Conservation (phyloP, 768 basidiomycete species). For the Fistulinella prunicolor region DNA sequence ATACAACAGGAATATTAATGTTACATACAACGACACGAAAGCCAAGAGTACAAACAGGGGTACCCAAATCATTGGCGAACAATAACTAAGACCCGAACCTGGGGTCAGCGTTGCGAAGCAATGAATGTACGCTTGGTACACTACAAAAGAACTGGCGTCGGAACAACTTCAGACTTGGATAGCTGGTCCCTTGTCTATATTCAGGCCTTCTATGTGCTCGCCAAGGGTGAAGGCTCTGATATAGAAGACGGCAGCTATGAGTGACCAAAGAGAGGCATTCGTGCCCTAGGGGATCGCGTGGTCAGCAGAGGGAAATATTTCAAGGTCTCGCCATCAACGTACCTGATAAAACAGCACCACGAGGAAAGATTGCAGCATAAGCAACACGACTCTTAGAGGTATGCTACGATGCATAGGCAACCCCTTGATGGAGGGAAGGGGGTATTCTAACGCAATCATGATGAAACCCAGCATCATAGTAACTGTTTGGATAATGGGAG, state of each 20-base stretch:
- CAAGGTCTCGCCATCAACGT: conserved; percentile 11
- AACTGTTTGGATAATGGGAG: conserved; percentile 70
- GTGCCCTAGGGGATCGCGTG: conserved; percentile 58
- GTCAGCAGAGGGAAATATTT: not conserved
- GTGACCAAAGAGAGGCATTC: conserved; percentile 77
- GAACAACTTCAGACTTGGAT: conserved; percentile 53
- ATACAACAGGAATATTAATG: no score
- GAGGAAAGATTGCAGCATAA: conserved; percentile 61
- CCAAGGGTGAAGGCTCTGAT: conserved; percentile 60
- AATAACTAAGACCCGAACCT: no score
- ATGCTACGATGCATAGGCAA: conserved; percentile 65
- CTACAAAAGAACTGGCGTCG: no score
- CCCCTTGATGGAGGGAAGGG: conserved; percentile 55
- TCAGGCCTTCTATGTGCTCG: conserved; percentile 67
- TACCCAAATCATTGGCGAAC: no score
- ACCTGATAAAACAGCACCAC: conserved; percentile 78
- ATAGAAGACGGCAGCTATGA: conserved; percentile 70
- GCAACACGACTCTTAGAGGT: conserved; percentile 55
- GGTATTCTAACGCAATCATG: conserved; percentile 69
- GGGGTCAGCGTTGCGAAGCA: no score
- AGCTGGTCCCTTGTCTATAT: conserved; percentile 56
- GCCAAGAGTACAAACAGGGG: no score
- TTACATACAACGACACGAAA: not conserved
- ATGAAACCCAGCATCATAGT: conserved; percentile 58
- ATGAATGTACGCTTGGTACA: no score